phyloP scores from a whole-genome alignment of 345 rosid genomes.

The Citrus reticulata region DNA sequence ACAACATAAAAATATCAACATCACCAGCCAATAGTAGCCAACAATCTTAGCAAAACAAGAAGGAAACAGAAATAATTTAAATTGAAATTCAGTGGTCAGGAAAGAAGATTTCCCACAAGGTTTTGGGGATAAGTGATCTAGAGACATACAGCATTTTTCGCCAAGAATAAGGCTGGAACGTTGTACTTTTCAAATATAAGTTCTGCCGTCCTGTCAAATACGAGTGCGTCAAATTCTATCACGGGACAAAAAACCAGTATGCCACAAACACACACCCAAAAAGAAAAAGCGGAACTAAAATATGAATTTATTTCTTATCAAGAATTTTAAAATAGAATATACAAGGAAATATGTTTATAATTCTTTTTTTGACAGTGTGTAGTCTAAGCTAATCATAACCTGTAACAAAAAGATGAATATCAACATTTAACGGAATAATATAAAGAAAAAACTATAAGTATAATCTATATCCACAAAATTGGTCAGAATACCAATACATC shows the following conservation, averaged over 20 bases:
- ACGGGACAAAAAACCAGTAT: not conserved
- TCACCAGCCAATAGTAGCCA: constrained; percentile 8
- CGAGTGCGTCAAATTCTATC: not conserved
- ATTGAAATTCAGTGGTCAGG: not conserved
- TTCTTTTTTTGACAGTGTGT: not conserved
- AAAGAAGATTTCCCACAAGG: not conserved
- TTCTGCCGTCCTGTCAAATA: constrained; percentile 74
- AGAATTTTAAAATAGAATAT: not conserved
- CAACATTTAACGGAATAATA: not conserved
- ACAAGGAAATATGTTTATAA: not conserved
- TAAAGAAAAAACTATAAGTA: not conserved
- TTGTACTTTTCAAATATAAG: constrained; percentile 96
- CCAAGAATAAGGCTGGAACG: constrained; percentile 95
- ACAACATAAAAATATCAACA: constrained; percentile 21
- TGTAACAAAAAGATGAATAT: not conserved
- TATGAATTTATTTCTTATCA: not conserved
- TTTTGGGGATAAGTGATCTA: constrained; percentile 4
- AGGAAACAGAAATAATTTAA: not conserved
- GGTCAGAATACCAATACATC: not conserved
- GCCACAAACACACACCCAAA: not conserved
- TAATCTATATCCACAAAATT: not conserved
- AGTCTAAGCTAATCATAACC: not conserved
- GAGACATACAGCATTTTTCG: constrained; percentile 89
- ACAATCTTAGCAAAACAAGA: not conserved
- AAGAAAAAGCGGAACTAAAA: not conserved